Base-by-base conservation (phyloP, 495 filamentous ascomycete species). In the Aspergillus biplanus region DNA sequence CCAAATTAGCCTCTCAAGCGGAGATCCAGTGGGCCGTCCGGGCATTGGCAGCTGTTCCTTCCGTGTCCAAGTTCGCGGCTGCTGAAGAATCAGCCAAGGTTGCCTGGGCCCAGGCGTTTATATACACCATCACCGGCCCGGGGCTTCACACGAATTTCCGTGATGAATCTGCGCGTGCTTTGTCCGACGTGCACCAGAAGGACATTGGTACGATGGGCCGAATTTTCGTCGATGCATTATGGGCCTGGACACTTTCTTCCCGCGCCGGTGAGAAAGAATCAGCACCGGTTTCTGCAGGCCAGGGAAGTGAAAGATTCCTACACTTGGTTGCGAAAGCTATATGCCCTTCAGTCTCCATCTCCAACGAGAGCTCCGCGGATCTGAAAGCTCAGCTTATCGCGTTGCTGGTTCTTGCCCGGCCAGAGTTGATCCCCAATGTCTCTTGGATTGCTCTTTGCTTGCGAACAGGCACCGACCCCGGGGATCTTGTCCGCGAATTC, bases 371-470 rank as follows among this genome's bases (percentile, higher is more conserved):
- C 52, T 69, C 79, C 57, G 70, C 82, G 15, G 67, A 77, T 9
- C 65, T 89, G 12, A 82, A 89, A 64, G 70, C 75, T 8, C 86
- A 92, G 67, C 85, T 96, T 61, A 83, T 95, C 56, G 83, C 85
- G 7, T 73, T 97, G 12, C 79, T 97, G 34, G 83, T 97, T 18
- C 78, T 98, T n/a, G 87, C 88, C 59, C 88, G 91, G 16, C 84
- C 87, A 27, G 86, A 92, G 58, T 72, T 99, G 35, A 83, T 97
- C 63, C 89, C 93, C 0, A 84, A 85, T 32, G 81, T 85, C 15
- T 88, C 84, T 46, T 99, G 96, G 96, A 99, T 99, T 71, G 87
- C 90, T 32, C 69, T 92, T 5, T 97, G 92, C 69, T 78, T 97
- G 44, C 85, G 83, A 62, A 85, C 90, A 27, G 86, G 89, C 27